Evolutionary conservation across 2,329 filamentous ascomycete genomes (phyloP).

Genomic region (Talaromyces sp.): DNA sequence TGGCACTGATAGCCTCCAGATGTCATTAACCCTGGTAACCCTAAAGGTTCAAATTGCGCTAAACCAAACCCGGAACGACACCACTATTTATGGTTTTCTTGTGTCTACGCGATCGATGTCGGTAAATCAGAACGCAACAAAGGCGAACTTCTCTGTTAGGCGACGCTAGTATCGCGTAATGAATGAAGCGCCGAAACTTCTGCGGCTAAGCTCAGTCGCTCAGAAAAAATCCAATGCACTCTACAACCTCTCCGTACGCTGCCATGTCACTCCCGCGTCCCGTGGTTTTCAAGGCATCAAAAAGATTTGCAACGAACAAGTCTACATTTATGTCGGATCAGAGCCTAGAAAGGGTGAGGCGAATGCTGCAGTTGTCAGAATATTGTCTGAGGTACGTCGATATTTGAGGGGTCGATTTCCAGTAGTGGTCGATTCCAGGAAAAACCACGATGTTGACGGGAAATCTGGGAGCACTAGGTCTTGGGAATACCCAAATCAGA

Average conservation of each 20-base stretch:
- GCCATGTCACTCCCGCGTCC: constrained; percentile 64
- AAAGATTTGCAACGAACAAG: constrained; percentile 53
- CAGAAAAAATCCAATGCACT: not conserved
- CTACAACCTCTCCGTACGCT: constrained; percentile 57
- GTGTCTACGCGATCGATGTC: not conserved
- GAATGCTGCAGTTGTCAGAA: constrained; percentile 62
- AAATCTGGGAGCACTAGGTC: constrained; percentile 37
- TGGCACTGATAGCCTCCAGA: not conserved
- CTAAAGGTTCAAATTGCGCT: not conserved
- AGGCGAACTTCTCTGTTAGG: not conserved
- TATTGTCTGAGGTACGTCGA: constrained; percentile 57
- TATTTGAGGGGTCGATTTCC: not conserved
- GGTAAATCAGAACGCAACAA: not conserved
- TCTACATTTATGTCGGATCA: constrained; percentile 65
- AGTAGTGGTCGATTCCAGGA: not conserved
- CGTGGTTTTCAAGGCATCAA: constrained; percentile 60
- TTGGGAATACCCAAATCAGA: constrained; percentile 62
- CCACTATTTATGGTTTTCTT: not conserved
- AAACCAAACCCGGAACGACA: not conserved
- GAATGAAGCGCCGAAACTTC: not conserved
- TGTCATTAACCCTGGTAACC: not conserved
- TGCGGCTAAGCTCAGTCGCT: not conserved
- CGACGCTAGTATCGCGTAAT: not conserved
- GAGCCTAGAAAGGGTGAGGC: constrained; percentile 65
- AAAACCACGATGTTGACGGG: not conserved